Evolutionary conservation across 2,329 filamentous ascomycete genomes (phyloP).

Genomic region (Teratosphaeria pseudoeucalypti): DNA sequence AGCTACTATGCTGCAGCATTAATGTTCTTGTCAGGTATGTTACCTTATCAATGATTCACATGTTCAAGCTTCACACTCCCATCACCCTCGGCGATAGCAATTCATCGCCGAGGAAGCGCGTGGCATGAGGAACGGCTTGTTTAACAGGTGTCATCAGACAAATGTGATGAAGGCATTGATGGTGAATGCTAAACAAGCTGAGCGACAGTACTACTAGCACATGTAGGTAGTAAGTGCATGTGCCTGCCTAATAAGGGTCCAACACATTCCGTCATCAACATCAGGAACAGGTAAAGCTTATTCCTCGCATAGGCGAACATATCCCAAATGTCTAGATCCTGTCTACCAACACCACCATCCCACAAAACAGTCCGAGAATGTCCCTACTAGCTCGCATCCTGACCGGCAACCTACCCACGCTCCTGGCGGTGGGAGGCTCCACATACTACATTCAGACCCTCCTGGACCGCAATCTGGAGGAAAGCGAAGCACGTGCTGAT

Average conservation of each 20-base stretch:
- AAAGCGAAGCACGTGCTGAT: conserved; percentile 39
- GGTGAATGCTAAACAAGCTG: background rate
- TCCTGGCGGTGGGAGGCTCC: conserved; percentile 10
- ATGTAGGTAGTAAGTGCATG: no score
- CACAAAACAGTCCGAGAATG: background rate
- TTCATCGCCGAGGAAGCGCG: no score
- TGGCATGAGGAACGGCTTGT: no score
- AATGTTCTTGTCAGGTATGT: background rate
- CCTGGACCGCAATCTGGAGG: conserved; percentile 35
- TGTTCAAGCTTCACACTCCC: background rate
- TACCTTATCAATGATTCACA: background rate
- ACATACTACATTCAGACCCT: conserved; percentile 20
- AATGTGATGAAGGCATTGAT: background rate
- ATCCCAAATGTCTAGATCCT: background rate
- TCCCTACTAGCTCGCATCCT: background rate
- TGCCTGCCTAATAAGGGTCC: background rate
- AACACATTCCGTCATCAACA: background rate
- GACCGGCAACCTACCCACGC: conserved; percentile 1
- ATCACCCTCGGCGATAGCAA: no score
- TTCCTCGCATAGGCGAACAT: background rate
- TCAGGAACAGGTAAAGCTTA: background rate
- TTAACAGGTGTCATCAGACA: no score
- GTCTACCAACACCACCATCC: background rate
- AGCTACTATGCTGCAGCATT: background rate
- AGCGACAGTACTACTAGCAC: no score